Conservation (phyloP, 2,329 filamentous ascomycete species). For the Penicillium sp. region DNA sequence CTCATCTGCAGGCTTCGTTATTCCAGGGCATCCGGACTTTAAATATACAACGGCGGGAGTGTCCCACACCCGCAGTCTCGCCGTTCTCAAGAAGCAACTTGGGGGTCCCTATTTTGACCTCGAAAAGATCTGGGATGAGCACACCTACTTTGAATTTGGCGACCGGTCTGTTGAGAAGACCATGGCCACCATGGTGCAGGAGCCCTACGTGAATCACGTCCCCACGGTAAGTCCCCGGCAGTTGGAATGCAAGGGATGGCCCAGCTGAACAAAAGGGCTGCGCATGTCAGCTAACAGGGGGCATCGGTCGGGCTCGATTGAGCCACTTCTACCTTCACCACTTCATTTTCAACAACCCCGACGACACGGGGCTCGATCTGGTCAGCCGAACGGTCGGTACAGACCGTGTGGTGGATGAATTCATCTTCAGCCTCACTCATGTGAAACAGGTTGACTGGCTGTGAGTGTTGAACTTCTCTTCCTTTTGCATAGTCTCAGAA, state of each 20-base stretch:
- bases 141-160: constrained; percentile 72
- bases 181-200: constrained; percentile 80
- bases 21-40: constrained; percentile 58
- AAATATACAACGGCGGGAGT: constrained; percentile 60
- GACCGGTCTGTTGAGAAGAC: constrained; percentile 71
- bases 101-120: constrained; percentile 70
- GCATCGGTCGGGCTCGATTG: constrained; percentile 66
- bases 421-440: constrained; percentile 69
- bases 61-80: constrained; percentile 68
- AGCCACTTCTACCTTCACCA: constrained; percentile 72
- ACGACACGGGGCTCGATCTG: constrained; percentile 69
- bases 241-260: not conserved
- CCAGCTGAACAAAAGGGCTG: constrained; percentile 1
- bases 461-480: constrained; percentile 48
- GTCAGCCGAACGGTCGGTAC: constrained; percentile 73
- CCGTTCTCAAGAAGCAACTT: constrained; percentile 67
- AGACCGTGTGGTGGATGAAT: constrained; percentile 74
- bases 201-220: constrained; percentile 79
- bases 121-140: constrained; percentile 79
- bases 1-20: constrained; percentile 49
- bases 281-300: constrained; percentile 61
- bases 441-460: constrained; percentile 69
- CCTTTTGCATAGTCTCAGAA: constrained; percentile 39
- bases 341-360: constrained; percentile 75
- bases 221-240: constrained; percentile 60